Percentiles rank a stretch among this genome's conserved stretches.
These are phyloP conservation scores for Stephania japonica DNA, from an alignment of 164 flowering plant species.

Conservation along the genomic window DNA sequence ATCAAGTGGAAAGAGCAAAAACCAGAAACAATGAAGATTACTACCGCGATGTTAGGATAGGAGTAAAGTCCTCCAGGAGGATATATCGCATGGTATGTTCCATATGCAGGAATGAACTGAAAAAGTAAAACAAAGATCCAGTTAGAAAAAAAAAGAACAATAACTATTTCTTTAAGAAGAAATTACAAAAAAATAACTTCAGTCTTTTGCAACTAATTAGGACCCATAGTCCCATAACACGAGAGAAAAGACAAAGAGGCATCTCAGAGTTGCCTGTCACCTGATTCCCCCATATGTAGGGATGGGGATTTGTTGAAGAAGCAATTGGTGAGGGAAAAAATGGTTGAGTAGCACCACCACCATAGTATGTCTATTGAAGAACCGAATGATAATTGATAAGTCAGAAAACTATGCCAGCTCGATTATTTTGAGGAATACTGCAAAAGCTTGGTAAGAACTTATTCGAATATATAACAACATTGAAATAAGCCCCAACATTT, in stretches of 20 bases:
- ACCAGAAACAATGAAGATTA: slow-evolving; percentile 21
- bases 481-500: background rate
- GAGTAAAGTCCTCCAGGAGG: slow-evolving; percentile 79
- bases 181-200: background rate
- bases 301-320: slow-evolving; percentile 70
- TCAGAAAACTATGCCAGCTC: background rate
- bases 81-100: slow-evolving; percentile 68
- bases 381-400: slow-evolving; percentile 15
- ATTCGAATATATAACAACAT: background rate
- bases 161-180: too few species aligned
- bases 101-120: slow-evolving; percentile 72
- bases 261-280: slow-evolving; percentile 25
- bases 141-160: slow-evolving; percentile 12
- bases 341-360: slow-evolving; percentile 57
- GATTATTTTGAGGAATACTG: background rate
- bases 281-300: slow-evolving; percentile 84
- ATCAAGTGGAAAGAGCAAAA: background rate
- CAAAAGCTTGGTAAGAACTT: background rate
- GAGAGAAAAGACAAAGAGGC: background rate
- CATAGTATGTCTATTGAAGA: slow-evolving; percentile 75
- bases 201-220: background rate
- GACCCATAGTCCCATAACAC: too few species aligned
- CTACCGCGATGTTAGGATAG: slow-evolving; percentile 70
- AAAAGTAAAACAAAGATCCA: slow-evolving; percentile 23
- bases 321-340: slow-evolving; percentile 61